Base-by-base conservation (phyloP, 345 rosid species). In the Erodium maritimum region DNA sequence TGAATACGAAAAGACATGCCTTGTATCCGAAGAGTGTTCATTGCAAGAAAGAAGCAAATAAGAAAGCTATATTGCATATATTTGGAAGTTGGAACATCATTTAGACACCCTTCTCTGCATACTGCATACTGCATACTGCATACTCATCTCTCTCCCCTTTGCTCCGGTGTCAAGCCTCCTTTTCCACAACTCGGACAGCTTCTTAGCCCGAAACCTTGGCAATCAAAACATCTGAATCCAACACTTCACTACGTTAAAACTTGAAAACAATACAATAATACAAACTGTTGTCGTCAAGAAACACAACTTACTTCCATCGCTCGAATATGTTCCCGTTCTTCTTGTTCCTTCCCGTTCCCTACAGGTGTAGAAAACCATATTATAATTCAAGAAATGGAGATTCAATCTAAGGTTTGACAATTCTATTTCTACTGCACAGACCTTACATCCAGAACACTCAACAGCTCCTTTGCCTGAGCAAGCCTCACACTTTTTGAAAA, bases 361-460 rank as follows among this genome's bases (percentile, higher is more conserved):
- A 65, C 4, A 59, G 1, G 37, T 5, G 1, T 23, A 50, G 0
- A 59, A 1, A 1, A 34, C 17, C 3, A 10, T 7, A 10, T 14
- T 3, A 42, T 7, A 8, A 8, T 29, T 29, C 34, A 29, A 29
- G 37, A 29, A 29, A 29, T 11, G 37, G 37, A 29, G 37, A 29
- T 29, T 42, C 48, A 10, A 42, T 10, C 48, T 12, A 42, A 12
- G 48, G 14, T 14, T 42, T 42, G 14, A 42, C 48, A 10, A 7
- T 42, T 42, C 14, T 42, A 42, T 42, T 42, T 42, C 16, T 42
- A 42, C 8, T 42, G 48, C 48, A 42, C 48, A 50, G 64, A 87
- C 95, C 87, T 88, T 88, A 63, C 93, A 85, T 29, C 96, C 88
- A 0, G 86, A 73, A 55, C 93, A 83, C 48, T 88, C 96, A n/a